phyloP scores from a whole-genome alignment of 768 basidiomycete genomes.

The Phaeotremella skinneri region DNA sequence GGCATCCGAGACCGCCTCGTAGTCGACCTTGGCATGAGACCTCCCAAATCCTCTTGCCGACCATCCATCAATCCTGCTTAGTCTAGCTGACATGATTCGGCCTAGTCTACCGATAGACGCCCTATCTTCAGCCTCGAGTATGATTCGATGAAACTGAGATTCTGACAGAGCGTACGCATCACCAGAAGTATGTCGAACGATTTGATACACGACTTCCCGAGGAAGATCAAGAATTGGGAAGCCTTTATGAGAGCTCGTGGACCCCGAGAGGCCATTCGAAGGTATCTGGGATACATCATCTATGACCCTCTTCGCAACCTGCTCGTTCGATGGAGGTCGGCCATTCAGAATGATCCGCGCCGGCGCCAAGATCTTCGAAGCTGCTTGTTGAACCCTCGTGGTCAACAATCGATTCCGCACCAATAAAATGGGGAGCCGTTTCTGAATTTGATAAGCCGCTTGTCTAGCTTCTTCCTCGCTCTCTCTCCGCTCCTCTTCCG shows the following conservation, averaged over 20 bases:
- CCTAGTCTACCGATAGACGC: conserved; percentile 13
- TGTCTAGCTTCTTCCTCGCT: conserved; percentile 3
- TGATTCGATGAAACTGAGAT: conserved; percentile 26
- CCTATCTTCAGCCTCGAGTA: conserved; percentile 22
- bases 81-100: conserved; percentile 11
- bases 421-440: conserved; percentile 23
- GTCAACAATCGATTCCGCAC: conserved; percentile 33
- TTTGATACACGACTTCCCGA: conserved; percentile 32
- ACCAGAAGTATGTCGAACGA: conserved; percentile 26
- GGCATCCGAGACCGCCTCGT: conserved; percentile 9
- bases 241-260: neutral
- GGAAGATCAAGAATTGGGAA: conserved; percentile 39
- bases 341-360: conserved; percentile 37
- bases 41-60: conserved; percentile 6
- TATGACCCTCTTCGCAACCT: conserved; percentile 27
- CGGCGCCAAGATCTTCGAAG: conserved; percentile 17
- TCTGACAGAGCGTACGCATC: conserved; percentile 36
- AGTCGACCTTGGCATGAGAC: neutral
- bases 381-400: conserved; percentile 22
- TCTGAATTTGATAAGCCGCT: conserved; percentile 24
- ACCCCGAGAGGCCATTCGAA: neutral
- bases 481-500: conserved; percentile 5
- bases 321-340: conserved; percentile 4
- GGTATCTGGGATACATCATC: conserved; percentile 4
- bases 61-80: conserved; percentile 8